phyloP scores from a whole-genome alignment of 768 basidiomycete species.

The Leccinum boreale region DNA sequence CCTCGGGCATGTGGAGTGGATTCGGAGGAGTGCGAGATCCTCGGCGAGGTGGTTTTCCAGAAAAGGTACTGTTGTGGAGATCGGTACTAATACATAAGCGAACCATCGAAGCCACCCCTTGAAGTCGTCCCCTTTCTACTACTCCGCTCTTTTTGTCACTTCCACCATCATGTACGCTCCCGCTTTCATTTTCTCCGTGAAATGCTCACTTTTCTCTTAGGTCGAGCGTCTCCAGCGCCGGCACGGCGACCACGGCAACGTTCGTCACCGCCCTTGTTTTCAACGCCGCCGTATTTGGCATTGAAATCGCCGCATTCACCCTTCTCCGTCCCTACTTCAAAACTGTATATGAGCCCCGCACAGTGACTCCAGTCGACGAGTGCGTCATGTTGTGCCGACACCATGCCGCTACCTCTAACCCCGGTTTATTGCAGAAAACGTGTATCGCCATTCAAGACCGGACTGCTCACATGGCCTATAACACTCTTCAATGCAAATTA shows the following conservation, averaged over 20 bases:
- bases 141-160: constrained; percentile 12
- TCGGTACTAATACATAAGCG: constrained; percentile 1
- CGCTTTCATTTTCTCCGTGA: not conserved
- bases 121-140: constrained; percentile 6
- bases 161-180: constrained; percentile 22
- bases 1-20: not conserved
- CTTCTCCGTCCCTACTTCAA: constrained; percentile 82
- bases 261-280: constrained; percentile 85
- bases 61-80: constrained; percentile 5
- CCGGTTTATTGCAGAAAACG: constrained; percentile 48
- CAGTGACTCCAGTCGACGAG: constrained; percentile 52
- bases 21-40: not conserved
- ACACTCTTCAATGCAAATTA: constrained; percentile 63
- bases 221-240: constrained; percentile 41
- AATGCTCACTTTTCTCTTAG: constrained; percentile 19
- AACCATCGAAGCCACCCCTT: constrained; percentile 5
- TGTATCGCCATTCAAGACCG: constrained; percentile 45
- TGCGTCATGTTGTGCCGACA: constrained; percentile 25
- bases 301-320: constrained; percentile 76
- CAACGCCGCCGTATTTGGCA: constrained; percentile 71
- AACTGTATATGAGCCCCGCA: constrained; percentile 85
- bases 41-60: not conserved
- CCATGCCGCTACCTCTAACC: not conserved
- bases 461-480: constrained; percentile 62
- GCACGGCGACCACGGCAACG: constrained; percentile 65